Evolutionary conservation across 2,329 filamentous ascomycete genomes (phyloP).

Genomic region (Lojkania enalia): DNA sequence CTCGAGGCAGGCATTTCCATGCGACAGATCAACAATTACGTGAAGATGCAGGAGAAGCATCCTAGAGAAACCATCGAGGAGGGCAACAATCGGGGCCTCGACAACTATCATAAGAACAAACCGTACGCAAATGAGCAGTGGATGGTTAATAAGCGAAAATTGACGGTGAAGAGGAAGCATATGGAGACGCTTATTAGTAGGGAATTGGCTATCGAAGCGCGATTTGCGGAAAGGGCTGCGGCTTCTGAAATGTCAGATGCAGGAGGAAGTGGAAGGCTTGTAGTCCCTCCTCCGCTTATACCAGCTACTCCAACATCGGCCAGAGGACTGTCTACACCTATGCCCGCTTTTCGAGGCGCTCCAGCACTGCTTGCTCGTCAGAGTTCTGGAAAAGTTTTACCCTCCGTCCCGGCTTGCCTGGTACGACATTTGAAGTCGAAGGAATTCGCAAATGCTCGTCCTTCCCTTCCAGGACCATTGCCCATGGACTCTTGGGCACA

Average conservation of each 20-base stretch:
- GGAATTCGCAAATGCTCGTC: no score
- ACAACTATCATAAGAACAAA: conserved; percentile 31
- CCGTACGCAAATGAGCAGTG: conserved; percentile 21
- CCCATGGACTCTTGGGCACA: no score
- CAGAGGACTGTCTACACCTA: no score
- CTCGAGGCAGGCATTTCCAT: conserved; percentile 34
- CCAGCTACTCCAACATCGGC: conserved; percentile 20
- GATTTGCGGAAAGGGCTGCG: conserved; percentile 14
- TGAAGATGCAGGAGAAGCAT: conserved; percentile 22
- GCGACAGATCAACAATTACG: conserved; percentile 34
- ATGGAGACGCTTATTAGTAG: conserved; percentile 32
- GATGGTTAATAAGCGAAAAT: conserved; percentile 19
- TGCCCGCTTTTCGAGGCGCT: no score
- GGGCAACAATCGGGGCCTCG: conserved; percentile 22
- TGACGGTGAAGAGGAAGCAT: conserved; percentile 21
- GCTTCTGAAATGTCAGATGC: background rate
- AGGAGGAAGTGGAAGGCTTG: conserved; percentile 2
- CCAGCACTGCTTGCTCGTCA: no score
- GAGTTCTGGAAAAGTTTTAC: no score
- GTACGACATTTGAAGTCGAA: no score
- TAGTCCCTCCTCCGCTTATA: conserved; percentile 28
- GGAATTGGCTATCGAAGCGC: conserved; percentile 29
- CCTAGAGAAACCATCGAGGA: conserved; percentile 27
- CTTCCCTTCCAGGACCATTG: no score
- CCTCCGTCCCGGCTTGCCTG: no score